These are phyloP conservation scores for Fistulinella prunicolor DNA, from an alignment of 768 basidiomycete species.

Conservation along the genomic window DNA sequence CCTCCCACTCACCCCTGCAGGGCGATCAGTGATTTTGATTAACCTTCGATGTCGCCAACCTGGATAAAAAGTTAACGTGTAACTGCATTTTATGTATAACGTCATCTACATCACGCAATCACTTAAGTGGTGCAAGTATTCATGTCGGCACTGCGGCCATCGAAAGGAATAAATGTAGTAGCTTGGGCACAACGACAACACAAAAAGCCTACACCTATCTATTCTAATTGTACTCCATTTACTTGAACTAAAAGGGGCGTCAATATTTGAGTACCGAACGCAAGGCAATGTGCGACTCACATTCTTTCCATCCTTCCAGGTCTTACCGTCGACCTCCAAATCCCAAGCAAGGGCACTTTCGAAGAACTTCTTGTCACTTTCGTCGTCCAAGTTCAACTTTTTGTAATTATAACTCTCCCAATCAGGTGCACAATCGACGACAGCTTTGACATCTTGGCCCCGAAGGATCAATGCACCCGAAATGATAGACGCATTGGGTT, in stretches of 20 bases:
- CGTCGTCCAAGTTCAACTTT: constrained; percentile 70
- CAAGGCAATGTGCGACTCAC: constrained; percentile 45
- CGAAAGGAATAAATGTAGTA: not conserved
- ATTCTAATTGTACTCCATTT: constrained; percentile 12
- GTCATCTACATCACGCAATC: too few relatives aligned
- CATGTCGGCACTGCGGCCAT: too few relatives aligned
- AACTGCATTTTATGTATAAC: too few relatives aligned
- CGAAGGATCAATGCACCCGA: constrained; percentile 80
- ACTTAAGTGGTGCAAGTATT: too few relatives aligned
- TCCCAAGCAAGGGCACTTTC: constrained; percentile 95
- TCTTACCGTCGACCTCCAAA: constrained; percentile 81
- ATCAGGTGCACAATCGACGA: constrained; percentile 82
- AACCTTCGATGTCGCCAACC: too few relatives aligned
- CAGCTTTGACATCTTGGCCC: constrained; percentile 68
- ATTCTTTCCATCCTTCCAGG: constrained; percentile 89
- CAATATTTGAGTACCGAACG: not conserved
- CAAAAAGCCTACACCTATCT: constrained; percentile 24
- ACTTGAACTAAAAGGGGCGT: constrained; percentile 22
- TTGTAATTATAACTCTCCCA: constrained; percentile 86
- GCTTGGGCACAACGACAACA: constrained; percentile 6
- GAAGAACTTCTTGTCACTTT: constrained; percentile 84
- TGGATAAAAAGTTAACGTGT: too few relatives aligned
- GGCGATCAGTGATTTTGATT: too few relatives aligned
- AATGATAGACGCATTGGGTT: constrained; percentile 73
- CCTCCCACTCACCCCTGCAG: too few relatives aligned